These are phyloP conservation scores for Diaporthe ilicicola DNA, from an alignment of 2,329 filamentous ascomycete genomes.

Conservation along the genomic window DNA sequence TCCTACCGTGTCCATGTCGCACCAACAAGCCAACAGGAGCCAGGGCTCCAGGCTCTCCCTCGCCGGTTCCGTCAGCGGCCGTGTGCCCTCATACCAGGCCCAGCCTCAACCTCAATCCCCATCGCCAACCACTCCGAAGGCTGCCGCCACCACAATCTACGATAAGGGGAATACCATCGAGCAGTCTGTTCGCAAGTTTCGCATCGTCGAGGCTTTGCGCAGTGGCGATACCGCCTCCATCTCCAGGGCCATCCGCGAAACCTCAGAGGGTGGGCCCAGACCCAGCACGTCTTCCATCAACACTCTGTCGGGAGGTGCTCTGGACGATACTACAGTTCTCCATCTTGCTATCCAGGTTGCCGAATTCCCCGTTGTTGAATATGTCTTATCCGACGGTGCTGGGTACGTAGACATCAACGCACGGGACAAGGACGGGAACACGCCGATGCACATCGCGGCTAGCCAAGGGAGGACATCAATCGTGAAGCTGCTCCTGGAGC, in stretches of 20 bases:
- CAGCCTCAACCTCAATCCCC: constrained; percentile 39
- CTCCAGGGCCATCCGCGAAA: constrained; percentile 82
- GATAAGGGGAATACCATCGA: constrained; percentile 73
- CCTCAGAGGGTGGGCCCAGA: constrained; percentile 56
- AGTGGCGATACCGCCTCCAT: constrained; percentile 92
- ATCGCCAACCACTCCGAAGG: constrained; percentile 40
- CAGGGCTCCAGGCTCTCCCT: constrained; percentile 59
- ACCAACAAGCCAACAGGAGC: constrained; percentile 48
- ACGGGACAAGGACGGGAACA: constrained; percentile 93
- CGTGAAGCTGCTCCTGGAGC: constrained; percentile 84
- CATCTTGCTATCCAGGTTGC: constrained; percentile 97
- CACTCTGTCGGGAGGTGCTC: constrained; percentile 49
- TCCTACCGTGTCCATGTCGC: constrained; percentile 47
- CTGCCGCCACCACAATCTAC: constrained; percentile 26
- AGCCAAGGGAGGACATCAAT: constrained; percentile 81
- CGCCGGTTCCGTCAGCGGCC: constrained; percentile 50
- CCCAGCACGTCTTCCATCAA: constrained; percentile 65
- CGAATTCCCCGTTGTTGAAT: constrained; percentile 91
- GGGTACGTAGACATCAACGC: constrained; percentile 83
- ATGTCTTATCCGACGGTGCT: constrained; percentile 81
- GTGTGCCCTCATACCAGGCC: constrained; percentile 49
- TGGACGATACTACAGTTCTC: constrained; percentile 88
- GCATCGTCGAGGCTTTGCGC: constrained; percentile 90
- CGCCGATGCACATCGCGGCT: constrained; percentile 87
- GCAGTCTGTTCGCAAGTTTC: constrained; percentile 93